These are phyloP conservation scores for Boletellus ananiceps DNA, from an alignment of 768 basidiomycete genomes.

Conservation along the genomic window DNA sequence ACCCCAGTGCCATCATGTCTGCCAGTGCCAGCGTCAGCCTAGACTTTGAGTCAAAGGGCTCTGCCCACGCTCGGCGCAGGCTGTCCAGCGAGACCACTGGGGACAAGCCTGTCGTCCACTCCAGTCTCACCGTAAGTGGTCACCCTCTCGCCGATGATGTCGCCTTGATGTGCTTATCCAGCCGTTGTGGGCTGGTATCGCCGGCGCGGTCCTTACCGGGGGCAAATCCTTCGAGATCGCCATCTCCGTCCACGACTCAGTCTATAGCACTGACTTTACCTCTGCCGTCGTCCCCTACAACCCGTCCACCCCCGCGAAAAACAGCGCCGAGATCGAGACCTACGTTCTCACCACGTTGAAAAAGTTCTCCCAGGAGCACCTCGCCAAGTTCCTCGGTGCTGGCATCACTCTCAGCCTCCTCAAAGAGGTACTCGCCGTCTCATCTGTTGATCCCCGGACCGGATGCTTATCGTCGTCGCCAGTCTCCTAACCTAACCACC, in stretches of 20 bases:
- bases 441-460: conserved; percentile 4
- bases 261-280: conserved; percentile 77
- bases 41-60: conserved; percentile 60
- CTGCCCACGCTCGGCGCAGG: conserved; percentile 59
- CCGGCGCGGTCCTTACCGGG: conserved; percentile 56
- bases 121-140: conserved; percentile 60
- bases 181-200: conserved; percentile 88
- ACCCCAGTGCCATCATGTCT: conserved; percentile 43
- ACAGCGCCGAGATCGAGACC: conserved; percentile 55
- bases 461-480: conserved; percentile 20
- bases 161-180: conserved; percentile 30
- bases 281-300: conserved; percentile 53
- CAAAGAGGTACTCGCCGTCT: conserved; percentile 48
- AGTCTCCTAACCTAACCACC: conserved; percentile 81
- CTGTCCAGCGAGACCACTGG: conserved; percentile 51
- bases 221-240: conserved; percentile 65
- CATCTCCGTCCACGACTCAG: conserved; percentile 78
- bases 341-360: conserved; percentile 62
- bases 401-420: conserved; percentile 71
- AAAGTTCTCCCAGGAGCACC: conserved; percentile 69
- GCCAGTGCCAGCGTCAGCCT: conserved; percentile 39
- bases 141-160: neutral
- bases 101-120: conserved; percentile 51
- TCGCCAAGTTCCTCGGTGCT: conserved; percentile 84
- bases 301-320: conserved; percentile 48